Conservation (phyloP, 495 filamentous ascomycete genomes). For the Chaetomidium leptoderma region DNA sequence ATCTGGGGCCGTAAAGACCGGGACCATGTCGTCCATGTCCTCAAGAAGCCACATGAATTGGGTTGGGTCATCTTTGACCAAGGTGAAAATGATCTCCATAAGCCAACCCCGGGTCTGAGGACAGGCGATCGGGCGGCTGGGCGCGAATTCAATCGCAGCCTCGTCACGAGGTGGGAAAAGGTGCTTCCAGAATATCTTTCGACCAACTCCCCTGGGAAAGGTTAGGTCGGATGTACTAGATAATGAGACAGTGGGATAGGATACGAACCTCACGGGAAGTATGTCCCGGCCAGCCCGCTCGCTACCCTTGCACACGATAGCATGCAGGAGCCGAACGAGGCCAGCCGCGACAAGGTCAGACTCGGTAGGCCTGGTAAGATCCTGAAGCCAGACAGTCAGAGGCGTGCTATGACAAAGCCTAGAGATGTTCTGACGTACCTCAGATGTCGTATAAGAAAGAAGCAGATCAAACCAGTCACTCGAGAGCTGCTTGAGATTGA, state of each 20-base stretch:
- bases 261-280: conserved; percentile 9
- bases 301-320: conserved; percentile 14
- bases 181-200: conserved; percentile 59
- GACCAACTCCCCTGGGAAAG: conserved; percentile 45
- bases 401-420: neutral
- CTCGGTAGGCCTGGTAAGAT: conserved; percentile 47
- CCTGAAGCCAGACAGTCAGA: conserved; percentile 26
- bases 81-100: conserved; percentile 56
- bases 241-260: too few species aligned
- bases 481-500: conserved; percentile 43
- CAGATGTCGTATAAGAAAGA: conserved; percentile 30
- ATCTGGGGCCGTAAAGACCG: conserved; percentile 33
- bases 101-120: conserved; percentile 59
- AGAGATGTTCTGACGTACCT: conserved; percentile 16
- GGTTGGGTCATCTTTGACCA: conserved; percentile 52
- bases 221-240: conserved; percentile 7
- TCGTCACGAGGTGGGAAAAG: conserved; percentile 62
- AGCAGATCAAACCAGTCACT: conserved; percentile 24
- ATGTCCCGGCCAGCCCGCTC: conserved; percentile 8
- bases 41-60: conserved; percentile 50
- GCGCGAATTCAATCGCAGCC: conserved; percentile 19
- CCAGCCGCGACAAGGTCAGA: conserved; percentile 47
- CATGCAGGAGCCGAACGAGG: conserved; percentile 37
- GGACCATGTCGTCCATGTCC: conserved; percentile 49
- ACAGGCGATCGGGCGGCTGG: conserved; percentile 42